Percentiles rank a stretch among this genome's conserved stretches.
phyloP scores from a whole-genome alignment of 164 flowering plant species.

The Santalum album region DNA sequence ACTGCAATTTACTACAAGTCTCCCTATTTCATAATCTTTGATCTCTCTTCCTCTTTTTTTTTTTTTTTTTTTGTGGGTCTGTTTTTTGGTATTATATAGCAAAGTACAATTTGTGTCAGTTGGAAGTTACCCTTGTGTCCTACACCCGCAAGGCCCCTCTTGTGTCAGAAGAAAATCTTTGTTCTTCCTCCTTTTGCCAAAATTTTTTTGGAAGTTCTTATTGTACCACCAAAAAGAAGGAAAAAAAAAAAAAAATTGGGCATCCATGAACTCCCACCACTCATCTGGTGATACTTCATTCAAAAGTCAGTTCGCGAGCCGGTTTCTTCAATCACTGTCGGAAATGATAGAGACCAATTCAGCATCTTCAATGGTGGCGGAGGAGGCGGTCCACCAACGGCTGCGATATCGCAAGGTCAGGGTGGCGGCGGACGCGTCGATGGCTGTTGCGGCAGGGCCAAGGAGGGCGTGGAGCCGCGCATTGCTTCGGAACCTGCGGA shows the following conservation, averaged over 20 bases:
- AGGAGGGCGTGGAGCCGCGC: conserved; percentile 46
- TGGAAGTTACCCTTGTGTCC: conserved; percentile 22
- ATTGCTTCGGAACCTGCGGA: conserved; percentile 21
- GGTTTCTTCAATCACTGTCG: conserved; percentile 29
- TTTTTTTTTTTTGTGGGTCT: conserved; percentile 8
- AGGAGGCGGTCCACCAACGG: no score
- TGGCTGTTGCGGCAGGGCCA: conserved; percentile 42
- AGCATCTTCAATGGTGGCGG: neutral
- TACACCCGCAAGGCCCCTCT: conserved; percentile 23
- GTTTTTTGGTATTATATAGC: neutral
- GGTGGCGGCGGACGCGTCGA: conserved; percentile 38
- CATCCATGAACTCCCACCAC: conserved; percentile 11
- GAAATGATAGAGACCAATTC: conserved; percentile 8
- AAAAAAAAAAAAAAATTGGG: neutral
- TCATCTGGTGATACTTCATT: conserved; percentile 9
- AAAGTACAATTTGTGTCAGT: conserved; percentile 9
- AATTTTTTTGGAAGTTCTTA: no score
- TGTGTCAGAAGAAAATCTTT: conserved; percentile 44
- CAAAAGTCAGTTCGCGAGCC: conserved; percentile 22
- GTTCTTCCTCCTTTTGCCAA: no score
- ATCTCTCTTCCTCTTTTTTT: neutral
- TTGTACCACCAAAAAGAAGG: no score
- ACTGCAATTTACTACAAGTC: no score
- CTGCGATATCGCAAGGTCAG: conserved; percentile 22
- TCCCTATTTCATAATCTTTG: no score